Base-by-base conservation (phyloP, 2,329 filamentous ascomycete species). In the Alternaria postmessia region DNA sequence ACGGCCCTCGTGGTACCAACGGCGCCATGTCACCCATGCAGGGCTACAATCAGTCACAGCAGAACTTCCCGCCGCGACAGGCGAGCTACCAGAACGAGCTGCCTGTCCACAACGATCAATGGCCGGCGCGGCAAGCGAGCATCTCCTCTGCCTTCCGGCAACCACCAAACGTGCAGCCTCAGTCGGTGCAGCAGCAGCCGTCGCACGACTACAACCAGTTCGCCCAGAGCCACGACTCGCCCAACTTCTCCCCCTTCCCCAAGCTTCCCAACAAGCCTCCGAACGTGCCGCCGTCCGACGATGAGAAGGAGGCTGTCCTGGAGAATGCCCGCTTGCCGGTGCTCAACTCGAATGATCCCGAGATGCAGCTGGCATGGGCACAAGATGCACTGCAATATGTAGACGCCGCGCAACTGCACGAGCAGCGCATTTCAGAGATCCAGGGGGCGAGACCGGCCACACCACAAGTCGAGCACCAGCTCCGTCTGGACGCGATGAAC, bases 311-410 rank as follows among this genome's bases (percentile, higher is more conserved):
- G 79, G 89, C 91, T 30, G 93, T 93, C 49, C 81, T 99, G 54
- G 95, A 96, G 82, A 90, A 89, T 75, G 93, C 93, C 34, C 89
- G 94, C 57, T 82, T 91, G 62, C 87, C 91, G 60, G 94, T 98
- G 36, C 85, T 99, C 64, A 92, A 93, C 75, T 97, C 93, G 47
- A 96, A 96, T 73, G 94, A 99, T 77, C 93, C 96, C 49, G 90
- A 96, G 69, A 96, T 96, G 88, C 95, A 99, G 82, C 86, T 99
- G 72, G 92, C 92, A 62, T 99, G 95, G 95, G 94, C 95, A 41
- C 91, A 96, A 75, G 95, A 98, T 80, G 90, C 93, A 44, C 85
- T 99, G 60, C 88, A 89, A 54, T 97, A 93, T 83, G 92, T 94
- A 32, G 94, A 97, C 73, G 89, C 93, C 58, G 87, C 92, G 49